Evolutionary conservation across 1,284 basidiomycete species (phyloP).

Genomic region (Hemileia vastatrix): DNA sequence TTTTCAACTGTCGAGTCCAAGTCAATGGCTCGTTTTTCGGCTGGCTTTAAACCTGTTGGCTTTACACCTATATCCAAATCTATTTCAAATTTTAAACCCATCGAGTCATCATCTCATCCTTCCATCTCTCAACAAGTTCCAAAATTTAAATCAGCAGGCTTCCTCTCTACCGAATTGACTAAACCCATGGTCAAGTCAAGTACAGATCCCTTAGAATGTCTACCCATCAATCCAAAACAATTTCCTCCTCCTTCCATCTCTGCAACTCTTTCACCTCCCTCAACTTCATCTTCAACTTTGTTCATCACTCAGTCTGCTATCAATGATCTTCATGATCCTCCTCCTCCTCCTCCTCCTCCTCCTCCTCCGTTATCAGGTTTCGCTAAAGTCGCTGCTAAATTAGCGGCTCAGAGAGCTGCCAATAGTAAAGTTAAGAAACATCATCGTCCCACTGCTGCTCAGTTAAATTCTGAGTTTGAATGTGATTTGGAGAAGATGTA

Average conservation of each 20-base stretch:
- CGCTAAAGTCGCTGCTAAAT: slow-evolving; percentile 16
- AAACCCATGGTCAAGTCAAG: no score
- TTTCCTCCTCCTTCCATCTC: slow-evolving; percentile 9
- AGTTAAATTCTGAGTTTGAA: background rate
- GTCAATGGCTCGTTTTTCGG: background rate
- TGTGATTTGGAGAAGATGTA: slow-evolving; percentile 20
- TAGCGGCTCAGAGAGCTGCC: slow-evolving; percentile 17
- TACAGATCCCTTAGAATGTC: no score
- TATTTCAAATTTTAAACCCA: slow-evolving; percentile 3
- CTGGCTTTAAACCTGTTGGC: slow-evolving; percentile 12
- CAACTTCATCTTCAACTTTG: slow-evolving; percentile 2
- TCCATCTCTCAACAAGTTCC: background rate
- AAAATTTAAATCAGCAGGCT: background rate
- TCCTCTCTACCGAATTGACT: background rate
- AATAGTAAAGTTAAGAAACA: background rate
- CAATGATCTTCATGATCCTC: background rate
- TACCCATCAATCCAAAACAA: no score
- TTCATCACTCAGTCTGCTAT: background rate
- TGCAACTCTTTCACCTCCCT: background rate
- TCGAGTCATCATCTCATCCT: background rate
- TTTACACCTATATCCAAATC: slow-evolving; percentile 15
- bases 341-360: background rate
- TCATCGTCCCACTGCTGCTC: no score
- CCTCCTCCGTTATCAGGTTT: slow-evolving; percentile 16
- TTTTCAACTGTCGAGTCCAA: background rate